Evolutionary conservation across 495 filamentous ascomycete species (phyloP).

Genomic region (Chaetomium cochliodes): DNA sequence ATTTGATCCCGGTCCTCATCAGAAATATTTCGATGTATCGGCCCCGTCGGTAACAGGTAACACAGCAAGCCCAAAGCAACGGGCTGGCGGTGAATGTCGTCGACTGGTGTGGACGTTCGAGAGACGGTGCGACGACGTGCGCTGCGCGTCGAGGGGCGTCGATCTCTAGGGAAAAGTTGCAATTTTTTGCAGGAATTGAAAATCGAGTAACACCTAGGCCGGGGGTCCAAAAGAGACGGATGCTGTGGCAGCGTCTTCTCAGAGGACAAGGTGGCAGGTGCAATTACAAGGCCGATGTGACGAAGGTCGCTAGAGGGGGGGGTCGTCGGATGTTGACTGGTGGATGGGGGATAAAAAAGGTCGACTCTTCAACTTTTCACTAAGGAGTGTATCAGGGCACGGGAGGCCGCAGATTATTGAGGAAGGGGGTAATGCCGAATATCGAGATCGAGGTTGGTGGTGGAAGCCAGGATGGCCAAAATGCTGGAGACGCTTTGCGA

Average conservation of each 20-base stretch:
- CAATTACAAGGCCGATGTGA: slow-evolving; percentile 28
- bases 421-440: background rate
- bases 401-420: slow-evolving; percentile 1
- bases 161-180: slow-evolving; percentile 11
- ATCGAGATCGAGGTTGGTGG: background rate
- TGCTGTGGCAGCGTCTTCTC: background rate
- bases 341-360: slow-evolving; percentile 10
- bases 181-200: slow-evolving; percentile 19
- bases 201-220: slow-evolving; percentile 9
- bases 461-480: background rate
- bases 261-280: slow-evolving; percentile 18
- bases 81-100: slow-evolving; percentile 14
- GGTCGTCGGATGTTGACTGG: slow-evolving; percentile 9
- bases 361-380: slow-evolving; percentile 7
- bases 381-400: slow-evolving; percentile 13
- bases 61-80: slow-evolving; percentile 14
- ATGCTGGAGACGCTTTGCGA: slow-evolving; percentile 5
- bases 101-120: background rate
- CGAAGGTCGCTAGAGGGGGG: slow-evolving; percentile 15
- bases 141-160: slow-evolving; percentile 18
- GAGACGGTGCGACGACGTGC: slow-evolving; percentile 24
- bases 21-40: slow-evolving; percentile 29
- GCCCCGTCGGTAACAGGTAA: slow-evolving; percentile 21
- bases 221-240: background rate
- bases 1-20: slow-evolving; percentile 52